Conservation (phyloP, 2,329 filamentous ascomycete genomes). For the Colletotrichum acutatum region DNA sequence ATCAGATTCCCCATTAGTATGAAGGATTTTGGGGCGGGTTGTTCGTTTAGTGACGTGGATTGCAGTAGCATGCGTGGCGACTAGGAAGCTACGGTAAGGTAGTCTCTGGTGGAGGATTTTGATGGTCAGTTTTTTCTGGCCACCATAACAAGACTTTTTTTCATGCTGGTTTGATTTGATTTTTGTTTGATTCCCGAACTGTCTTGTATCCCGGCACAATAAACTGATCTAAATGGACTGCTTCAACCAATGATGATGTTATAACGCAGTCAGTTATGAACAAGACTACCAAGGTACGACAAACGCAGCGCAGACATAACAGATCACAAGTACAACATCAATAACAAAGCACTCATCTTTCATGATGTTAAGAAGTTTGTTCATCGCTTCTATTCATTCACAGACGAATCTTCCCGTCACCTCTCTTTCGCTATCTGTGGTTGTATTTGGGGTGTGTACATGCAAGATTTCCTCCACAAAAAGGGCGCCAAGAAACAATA, state of each 20-base stretch:
- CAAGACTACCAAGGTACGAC: neutral
- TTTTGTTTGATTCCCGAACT: too few species aligned
- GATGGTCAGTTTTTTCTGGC: neutral
- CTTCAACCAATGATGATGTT: too few species aligned
- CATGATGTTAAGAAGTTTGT: neutral
- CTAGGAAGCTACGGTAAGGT: neutral
- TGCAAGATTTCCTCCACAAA: neutral
- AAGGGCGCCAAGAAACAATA: neutral
- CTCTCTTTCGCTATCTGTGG: neutral
- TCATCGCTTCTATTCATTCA: neutral
- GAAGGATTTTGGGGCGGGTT: neutral
- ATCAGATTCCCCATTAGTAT: neutral
- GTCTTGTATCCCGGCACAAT: too few species aligned
- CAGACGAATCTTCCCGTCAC: neutral
- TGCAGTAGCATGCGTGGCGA: neutral
- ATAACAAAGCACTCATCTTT: neutral
- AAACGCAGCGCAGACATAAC: too few species aligned
- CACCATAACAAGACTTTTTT: neutral
- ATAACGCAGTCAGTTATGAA: too few species aligned
- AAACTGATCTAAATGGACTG: too few species aligned
- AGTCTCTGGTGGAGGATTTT: neutral
- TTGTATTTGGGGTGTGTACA: neutral
- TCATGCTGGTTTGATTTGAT: neutral
- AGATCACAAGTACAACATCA: neutral
- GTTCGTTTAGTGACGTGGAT: neutral